phyloP scores from a whole-genome alignment of 345 rosid species.

The Aurinia saxatilis region DNA sequence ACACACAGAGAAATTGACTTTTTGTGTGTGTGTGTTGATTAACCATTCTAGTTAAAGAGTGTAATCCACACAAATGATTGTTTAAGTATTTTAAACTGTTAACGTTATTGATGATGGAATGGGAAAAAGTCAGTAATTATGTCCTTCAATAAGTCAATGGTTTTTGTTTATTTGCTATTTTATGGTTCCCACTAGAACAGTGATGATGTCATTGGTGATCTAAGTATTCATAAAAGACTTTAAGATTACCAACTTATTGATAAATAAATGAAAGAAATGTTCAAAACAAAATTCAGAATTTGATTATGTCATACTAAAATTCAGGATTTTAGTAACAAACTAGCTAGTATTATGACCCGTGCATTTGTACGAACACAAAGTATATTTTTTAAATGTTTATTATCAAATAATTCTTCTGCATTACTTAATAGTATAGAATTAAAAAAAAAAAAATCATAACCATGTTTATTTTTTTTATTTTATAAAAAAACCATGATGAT shows the following conservation, averaged over 20 bases:
- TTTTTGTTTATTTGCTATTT: conserved; percentile 12
- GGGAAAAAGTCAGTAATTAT: conserved; percentile 13
- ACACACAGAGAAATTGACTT: not conserved
- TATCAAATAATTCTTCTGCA: too few species aligned
- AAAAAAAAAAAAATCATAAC: too few species aligned
- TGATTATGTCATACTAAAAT: too few species aligned
- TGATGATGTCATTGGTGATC: conserved; percentile 21
- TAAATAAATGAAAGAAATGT: not conserved
- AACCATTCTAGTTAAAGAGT: not conserved
- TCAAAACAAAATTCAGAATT: not conserved
- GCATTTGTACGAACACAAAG: too few species aligned
- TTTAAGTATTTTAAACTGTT: not conserved
- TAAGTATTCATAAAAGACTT: not conserved
- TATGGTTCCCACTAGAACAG: conserved; percentile 1
- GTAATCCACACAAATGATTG: conserved; percentile 2
- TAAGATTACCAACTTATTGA: too few species aligned
- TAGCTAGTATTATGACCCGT: too few species aligned
- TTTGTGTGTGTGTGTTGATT: too few species aligned
- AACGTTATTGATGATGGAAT: conserved; percentile 9
- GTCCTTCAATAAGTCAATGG: conserved; percentile 8
- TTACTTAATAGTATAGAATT: too few species aligned
- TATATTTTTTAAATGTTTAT: too few species aligned
- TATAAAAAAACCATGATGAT: too few species aligned
- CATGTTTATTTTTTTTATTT: too few species aligned
- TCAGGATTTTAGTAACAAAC: too few species aligned